Evolutionary conservation across 2,329 filamentous ascomycete genomes (phyloP).

Genomic region (Chaetomium strumarium): DNA sequence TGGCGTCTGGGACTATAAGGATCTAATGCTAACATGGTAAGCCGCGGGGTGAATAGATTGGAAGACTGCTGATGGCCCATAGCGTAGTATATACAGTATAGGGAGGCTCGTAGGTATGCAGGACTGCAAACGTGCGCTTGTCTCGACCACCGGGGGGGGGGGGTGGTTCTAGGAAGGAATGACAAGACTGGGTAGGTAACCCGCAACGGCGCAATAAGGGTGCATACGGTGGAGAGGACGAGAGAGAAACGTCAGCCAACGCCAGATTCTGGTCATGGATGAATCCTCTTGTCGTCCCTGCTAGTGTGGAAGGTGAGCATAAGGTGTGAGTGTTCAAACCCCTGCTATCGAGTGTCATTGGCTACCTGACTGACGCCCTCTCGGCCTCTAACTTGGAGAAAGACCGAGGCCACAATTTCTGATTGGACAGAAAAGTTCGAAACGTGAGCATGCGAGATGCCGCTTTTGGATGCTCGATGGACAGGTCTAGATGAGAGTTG

Average conservation of each 20-base stretch:
- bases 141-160: constrained; percentile 4
- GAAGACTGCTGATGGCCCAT: neutral
- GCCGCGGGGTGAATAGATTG: constrained; percentile 15
- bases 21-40: constrained; percentile 21
- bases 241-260: constrained; percentile 10
- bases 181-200: constrained; percentile 14
- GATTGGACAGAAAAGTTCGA: constrained; percentile 20
- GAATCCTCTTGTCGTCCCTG: constrained; percentile 18
- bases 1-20: constrained; percentile 5
- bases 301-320: constrained; percentile 26
- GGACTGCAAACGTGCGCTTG: neutral
- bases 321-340: constrained; percentile 25
- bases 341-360: constrained; percentile 27
- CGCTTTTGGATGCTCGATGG: constrained; percentile 9
- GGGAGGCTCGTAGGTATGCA: neutral
- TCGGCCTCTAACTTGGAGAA: constrained; percentile 23
- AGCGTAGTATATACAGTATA: neutral
- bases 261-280: constrained; percentile 23
- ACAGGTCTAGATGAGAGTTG: constrained; percentile 5
- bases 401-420: constrained; percentile 14
- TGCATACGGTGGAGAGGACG: constrained; percentile 14
- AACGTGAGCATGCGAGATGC: constrained; percentile 19
- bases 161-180: constrained; percentile 11
- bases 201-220: constrained; percentile 21
- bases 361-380: constrained; percentile 22